Conservation (phyloP, 2,329 filamentous ascomycete genomes). For the Chalaropsis ovoidea region DNA sequence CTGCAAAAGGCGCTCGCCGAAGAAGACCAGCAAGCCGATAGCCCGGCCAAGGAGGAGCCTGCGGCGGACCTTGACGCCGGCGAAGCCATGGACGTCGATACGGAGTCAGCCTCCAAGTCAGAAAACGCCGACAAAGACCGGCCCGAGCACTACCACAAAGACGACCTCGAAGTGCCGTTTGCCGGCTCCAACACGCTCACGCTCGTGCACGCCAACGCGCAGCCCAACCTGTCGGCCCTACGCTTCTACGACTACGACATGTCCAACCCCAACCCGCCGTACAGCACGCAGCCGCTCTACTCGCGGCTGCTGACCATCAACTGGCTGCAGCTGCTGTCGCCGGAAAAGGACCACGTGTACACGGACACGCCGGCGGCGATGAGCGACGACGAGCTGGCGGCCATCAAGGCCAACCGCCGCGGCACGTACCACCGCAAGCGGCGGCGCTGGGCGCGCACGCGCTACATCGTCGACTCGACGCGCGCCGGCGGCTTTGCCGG, state of each 20-base stretch:
- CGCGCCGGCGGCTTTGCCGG: slow-evolving; percentile 70
- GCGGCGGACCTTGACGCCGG: neutral
- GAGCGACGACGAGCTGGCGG: slow-evolving; percentile 50
- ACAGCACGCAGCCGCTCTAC: slow-evolving; percentile 65
- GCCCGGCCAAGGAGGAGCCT: neutral
- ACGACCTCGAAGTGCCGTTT: slow-evolving; percentile 54
- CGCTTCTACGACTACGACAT: slow-evolving; percentile 83
- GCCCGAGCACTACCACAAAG: slow-evolving; percentile 28
- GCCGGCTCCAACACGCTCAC: slow-evolving; percentile 67
- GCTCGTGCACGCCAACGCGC: slow-evolving; percentile 67
- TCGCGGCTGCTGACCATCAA: slow-evolving; percentile 73
- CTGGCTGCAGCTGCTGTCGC: slow-evolving; percentile 83
- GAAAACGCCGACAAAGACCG: slow-evolving; percentile 3
- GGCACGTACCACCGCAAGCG: slow-evolving; percentile 84
- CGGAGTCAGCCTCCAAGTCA: neutral
- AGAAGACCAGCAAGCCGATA: slow-evolving; percentile 8
- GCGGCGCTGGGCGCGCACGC: slow-evolving; percentile 65
- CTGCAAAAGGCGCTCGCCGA: slow-evolving; percentile 17
- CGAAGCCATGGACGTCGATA: slow-evolving; percentile 14
- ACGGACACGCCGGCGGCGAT: slow-evolving; percentile 51
- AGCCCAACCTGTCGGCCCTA: slow-evolving; percentile 77
- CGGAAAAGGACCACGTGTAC: slow-evolving; percentile 65
- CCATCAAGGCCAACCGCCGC: slow-evolving; percentile 71
- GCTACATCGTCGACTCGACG: slow-evolving; percentile 62
- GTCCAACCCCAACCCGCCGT: slow-evolving; percentile 48